A percentile compares a stretch with the other conserved stretches of the same genome.
phyloP scores from a whole-genome alignment of 192 early-diverging fungal genomes.

The Coemansia sp. region DNA sequence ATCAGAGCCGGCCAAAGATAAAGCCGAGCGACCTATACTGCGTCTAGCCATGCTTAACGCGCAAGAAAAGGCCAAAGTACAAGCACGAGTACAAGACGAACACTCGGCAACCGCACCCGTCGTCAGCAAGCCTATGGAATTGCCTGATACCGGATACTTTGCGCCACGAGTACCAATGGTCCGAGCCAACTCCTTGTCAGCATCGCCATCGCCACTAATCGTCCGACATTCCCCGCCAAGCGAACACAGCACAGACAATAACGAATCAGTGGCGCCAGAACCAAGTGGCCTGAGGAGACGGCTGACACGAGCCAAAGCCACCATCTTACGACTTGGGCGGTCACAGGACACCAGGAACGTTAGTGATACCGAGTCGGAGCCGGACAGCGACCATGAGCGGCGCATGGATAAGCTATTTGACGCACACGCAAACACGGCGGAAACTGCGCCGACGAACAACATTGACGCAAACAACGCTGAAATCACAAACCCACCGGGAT shows the following conservation, averaged over 20 bases:
- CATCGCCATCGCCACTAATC: conserved; percentile 3
- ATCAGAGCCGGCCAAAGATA: not conserved
- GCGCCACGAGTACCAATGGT: conserved; percentile 25
- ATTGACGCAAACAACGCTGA: conserved; percentile 53
- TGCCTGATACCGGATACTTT: conserved; percentile 51
- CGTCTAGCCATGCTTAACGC: conserved; percentile 47
- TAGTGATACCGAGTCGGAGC: conserved; percentile 31
- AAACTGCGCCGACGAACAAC: conserved; percentile 36
- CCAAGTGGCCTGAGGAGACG: conserved; percentile 45
- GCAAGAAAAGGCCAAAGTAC: conserved; percentile 16
- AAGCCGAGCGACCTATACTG: conserved; percentile 23
- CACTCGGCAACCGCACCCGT: conserved; percentile 40
- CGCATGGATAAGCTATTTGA: conserved; percentile 49
- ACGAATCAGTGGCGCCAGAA: not conserved
- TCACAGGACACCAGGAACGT: conserved; percentile 22
- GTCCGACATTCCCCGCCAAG: not conserved
- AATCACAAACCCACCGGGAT: conserved; percentile 35
- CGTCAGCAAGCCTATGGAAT: conserved; percentile 15
- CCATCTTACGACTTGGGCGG: conserved; percentile 30
- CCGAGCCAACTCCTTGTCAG: not conserved
- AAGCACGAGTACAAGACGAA: conserved; percentile 13
- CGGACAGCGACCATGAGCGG: conserved; percentile 31
- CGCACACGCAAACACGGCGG: conserved; percentile 32
- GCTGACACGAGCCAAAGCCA: conserved; percentile 30
- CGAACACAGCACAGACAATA: not conserved